Percentiles rank a stretch among this genome's conserved stretches.
These are phyloP conservation scores for Cymbopogon flexuosus DNA, from an alignment of 202 grass and related monocot species.

Conservation along the genomic window DNA sequence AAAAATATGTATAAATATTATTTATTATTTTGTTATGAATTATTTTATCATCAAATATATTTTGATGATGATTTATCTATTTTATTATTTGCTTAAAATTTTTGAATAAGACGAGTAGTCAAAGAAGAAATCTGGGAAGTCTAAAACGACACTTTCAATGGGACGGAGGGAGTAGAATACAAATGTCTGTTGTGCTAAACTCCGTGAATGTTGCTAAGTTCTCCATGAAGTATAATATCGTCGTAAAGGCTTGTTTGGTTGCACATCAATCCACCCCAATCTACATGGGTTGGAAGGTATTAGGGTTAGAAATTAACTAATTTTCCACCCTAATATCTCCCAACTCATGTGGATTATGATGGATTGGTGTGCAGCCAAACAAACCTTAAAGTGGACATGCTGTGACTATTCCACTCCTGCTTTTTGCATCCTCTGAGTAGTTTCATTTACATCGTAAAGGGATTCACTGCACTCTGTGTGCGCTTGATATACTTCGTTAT, in stretches of 20 bases:
- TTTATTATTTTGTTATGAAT: no score
- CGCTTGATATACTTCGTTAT: neutral
- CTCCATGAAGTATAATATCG: constrained; percentile 7
- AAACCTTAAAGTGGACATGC: neutral
- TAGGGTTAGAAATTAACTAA: neutral
- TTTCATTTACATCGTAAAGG: neutral
- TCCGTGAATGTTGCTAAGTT: neutral
- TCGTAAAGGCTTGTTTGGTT: neutral
- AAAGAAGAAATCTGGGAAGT: no score
- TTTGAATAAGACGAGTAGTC: no score
- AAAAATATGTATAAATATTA: no score
- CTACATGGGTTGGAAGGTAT: neutral
- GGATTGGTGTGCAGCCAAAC: neutral
- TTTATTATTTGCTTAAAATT: no score
- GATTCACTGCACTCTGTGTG: neutral
- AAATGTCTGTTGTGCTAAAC: constrained; percentile 9
- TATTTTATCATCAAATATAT: no score
- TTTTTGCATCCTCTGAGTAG: neutral
- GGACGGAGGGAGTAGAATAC: neutral
- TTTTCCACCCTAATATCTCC: neutral
- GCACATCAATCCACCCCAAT: neutral
- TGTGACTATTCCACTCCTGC: neutral
- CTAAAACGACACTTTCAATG: no score
- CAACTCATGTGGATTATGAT: neutral
- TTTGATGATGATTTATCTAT: no score